These are phyloP conservation scores for Penicillium nordicum DNA, from an alignment of 2,329 filamentous ascomycete genomes.

Conservation along the genomic window DNA sequence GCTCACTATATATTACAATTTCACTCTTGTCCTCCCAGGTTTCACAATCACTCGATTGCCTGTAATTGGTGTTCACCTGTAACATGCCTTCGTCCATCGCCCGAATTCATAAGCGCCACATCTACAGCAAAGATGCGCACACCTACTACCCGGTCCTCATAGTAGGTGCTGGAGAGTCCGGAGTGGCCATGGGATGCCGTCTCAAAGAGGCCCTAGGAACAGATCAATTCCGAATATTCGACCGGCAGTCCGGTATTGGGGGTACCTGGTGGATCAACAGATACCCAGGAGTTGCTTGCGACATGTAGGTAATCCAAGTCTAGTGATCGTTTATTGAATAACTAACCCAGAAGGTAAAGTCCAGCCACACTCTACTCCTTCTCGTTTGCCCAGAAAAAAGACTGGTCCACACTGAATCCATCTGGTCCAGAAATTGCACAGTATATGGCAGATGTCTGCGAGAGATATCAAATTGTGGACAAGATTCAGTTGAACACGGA, in stretches of 20 bases:
- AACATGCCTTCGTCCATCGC: constrained; percentile 30
- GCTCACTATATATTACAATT: not conserved
- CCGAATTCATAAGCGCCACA: constrained; percentile 40
- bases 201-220: constrained; percentile 57
- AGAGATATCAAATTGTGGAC: constrained; percentile 51
- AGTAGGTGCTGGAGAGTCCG: constrained; percentile 61
- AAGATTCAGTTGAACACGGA: constrained; percentile 60
- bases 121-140: constrained; percentile 39
- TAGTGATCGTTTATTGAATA: not conserved
- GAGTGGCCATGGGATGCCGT: constrained; percentile 59
- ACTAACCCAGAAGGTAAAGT: constrained; percentile 28
- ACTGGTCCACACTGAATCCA: constrained; percentile 51
- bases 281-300: constrained; percentile 59
- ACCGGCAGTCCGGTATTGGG: constrained; percentile 55
- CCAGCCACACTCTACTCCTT: constrained; percentile 57
- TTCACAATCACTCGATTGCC: not conserved
- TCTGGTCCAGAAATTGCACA: constrained; percentile 50
- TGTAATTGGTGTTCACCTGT: not conserved
- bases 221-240: constrained; percentile 60
- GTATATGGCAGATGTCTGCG: constrained; percentile 54
- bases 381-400: constrained; percentile 52
- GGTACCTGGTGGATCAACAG: constrained; percentile 64
- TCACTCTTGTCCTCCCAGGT: not conserved
- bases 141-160: constrained; percentile 52
- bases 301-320: constrained; percentile 42